phyloP scores from a whole-genome alignment of 2,329 filamentous ascomycete genomes.

The Lachnum nothofagi region DNA sequence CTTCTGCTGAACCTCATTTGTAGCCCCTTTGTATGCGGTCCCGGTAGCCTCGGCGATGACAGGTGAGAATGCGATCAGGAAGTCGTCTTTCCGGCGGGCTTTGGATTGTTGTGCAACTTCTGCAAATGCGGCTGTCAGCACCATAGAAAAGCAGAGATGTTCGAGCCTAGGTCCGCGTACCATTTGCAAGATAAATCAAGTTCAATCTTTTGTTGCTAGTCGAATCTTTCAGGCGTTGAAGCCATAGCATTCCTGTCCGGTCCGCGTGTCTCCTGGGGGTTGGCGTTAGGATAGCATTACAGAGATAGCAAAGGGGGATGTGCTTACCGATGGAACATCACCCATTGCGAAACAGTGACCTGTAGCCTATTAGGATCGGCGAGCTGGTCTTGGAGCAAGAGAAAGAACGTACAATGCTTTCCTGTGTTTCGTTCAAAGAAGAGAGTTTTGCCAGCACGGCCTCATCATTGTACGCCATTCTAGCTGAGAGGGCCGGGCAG shows the following conservation, averaged over 20 bases:
- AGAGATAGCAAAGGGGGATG: not conserved
- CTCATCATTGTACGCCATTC: conserved; percentile 94
- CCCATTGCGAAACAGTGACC: conserved; percentile 94
- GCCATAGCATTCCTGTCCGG: conserved; percentile 85
- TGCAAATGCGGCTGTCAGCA: conserved; percentile 34
- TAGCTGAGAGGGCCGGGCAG: too few species aligned
- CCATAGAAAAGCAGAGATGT: not conserved
- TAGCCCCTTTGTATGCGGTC: conserved; percentile 84
- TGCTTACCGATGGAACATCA: conserved; percentile 92
- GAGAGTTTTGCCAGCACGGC: conserved; percentile 91
- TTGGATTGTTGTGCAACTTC: conserved; percentile 97
- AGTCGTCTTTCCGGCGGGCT: conserved; percentile 86
- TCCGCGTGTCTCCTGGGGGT: conserved; percentile 76
- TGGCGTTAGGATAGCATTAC: conserved; percentile 23
- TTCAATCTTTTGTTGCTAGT: conserved; percentile 81
- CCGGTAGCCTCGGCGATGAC: conserved; percentile 87
- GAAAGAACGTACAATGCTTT: conserved; percentile 63
- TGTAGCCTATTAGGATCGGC: conserved; percentile 9
- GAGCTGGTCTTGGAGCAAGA: not conserved
- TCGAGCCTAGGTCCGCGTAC: conserved; percentile 47
- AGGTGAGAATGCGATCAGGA: conserved; percentile 84
- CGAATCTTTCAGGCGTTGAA: conserved; percentile 82
- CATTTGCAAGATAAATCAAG: conserved; percentile 90
- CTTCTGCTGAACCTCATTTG: conserved; percentile 81
- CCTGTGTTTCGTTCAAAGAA: conserved; percentile 92